Evolutionary conservation across 495 filamentous ascomycete species (phyloP), one percentile per base, ranked within the genome.

Genomic region (Apodospora peruviana): DNA sequence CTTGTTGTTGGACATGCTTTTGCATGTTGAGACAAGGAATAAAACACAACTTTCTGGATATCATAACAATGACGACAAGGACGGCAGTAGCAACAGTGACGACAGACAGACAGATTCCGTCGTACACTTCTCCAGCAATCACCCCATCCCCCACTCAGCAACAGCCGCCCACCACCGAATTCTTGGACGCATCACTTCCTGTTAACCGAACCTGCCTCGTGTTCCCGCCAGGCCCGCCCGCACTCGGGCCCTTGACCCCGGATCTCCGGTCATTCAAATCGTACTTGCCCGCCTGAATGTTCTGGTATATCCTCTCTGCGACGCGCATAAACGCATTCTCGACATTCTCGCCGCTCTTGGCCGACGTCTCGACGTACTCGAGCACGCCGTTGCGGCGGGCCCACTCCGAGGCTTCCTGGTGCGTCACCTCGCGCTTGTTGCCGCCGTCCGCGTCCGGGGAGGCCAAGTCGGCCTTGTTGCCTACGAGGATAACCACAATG

Each of bases 311-410:
- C 55, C 89, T 76, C 71, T 95, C 87, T 27, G 93, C 91, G 25
- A 95, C 90, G 58, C 93, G 83, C 61, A 94, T 76, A 58, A 98
- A 98, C 2, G 93, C 93, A 49, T 82, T 75, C 66, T 98, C 93
- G 27, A 98, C 93, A 18, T 87, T 87, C 64, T 93, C 88, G 19
- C 93, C 93, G 32, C 81, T 90, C 72, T 96, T 98, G 32, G 93
- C 93, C 47, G 80, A 86, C n/a, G 93, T 98, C 70, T 98, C 93
- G 41, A 96, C 87, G 63, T 95, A 96, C 55, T 85, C 80, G 50
- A 95, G 78, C 16, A 96, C 80, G 42, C 83, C 84, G 67, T 96
- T 95, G 51, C 72, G 65, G 45, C 73, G 72, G 27, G 89, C 93
- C 93, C 93, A 98, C 43, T 85, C 86, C 56, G 87, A 81, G 5